These are phyloP conservation scores for Aspergillus versicolor DNA, from an alignment of 2,329 filamentous ascomycete species.

Conservation along the genomic window DNA sequence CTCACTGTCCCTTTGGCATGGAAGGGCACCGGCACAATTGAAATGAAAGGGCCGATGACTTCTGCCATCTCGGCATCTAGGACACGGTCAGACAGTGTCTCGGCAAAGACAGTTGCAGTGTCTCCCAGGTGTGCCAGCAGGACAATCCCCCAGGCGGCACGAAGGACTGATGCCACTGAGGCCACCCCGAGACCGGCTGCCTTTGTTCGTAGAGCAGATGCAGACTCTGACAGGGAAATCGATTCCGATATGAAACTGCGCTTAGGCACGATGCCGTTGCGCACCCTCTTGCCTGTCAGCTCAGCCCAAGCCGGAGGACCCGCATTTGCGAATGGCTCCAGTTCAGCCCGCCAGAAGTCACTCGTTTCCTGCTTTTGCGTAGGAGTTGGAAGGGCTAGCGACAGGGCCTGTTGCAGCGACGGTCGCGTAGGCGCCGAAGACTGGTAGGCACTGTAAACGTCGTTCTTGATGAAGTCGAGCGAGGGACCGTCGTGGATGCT, in stretches of 20 bases:
- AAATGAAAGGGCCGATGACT: constrained; percentile 32
- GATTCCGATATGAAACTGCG: constrained; percentile 21
- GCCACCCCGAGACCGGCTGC: constrained; percentile 26
- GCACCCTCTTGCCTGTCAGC: constrained; percentile 22
- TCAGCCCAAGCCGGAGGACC: constrained; percentile 30
- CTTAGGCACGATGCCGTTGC: constrained; percentile 11
- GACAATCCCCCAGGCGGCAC: constrained; percentile 30
- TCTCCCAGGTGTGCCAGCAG: constrained; percentile 27
- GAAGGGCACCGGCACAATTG: constrained; percentile 36
- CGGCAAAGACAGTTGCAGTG: constrained; percentile 29
- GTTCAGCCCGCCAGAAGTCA: constrained; percentile 25
- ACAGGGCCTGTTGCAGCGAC: constrained; percentile 23
- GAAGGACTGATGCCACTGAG: constrained; percentile 30
- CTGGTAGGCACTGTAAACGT: constrained; percentile 28
- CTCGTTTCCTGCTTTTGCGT: constrained; percentile 17
- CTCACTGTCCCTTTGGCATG: constrained; percentile 21
- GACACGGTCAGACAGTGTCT: constrained; percentile 34
- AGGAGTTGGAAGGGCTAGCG: constrained; percentile 19
- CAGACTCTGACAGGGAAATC: constrained; percentile 14
- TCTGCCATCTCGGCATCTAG: constrained; percentile 27
- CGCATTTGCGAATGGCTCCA: constrained; percentile 23
- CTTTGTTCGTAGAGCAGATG: constrained; percentile 17
- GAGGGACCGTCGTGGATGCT: constrained; percentile 34
- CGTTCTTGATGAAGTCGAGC: constrained; percentile 26
- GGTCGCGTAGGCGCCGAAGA: constrained; percentile 23